Percentiles rank a stretch among this genome's conserved stretches.
Conservation (phyloP, 768 basidiomycete genomes). For the Strobilomyces dryophilus region DNA sequence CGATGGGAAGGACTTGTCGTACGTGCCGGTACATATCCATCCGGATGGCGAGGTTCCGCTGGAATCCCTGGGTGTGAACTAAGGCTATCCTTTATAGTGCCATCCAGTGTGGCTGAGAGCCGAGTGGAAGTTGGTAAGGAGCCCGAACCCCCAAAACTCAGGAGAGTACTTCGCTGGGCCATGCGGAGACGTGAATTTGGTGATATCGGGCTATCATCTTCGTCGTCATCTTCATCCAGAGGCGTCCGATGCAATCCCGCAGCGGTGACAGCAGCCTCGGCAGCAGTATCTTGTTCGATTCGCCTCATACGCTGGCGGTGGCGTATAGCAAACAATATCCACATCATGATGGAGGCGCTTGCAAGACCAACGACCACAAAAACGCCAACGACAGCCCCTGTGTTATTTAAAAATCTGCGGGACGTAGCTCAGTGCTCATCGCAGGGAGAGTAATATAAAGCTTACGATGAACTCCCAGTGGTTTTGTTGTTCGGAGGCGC, state of each 20-base stretch:
- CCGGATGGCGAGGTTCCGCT: constrained; percentile 17
- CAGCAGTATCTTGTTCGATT: constrained; percentile 65
- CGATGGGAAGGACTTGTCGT: constrained; percentile 45
- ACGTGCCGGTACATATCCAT: constrained; percentile 45
- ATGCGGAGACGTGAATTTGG: constrained; percentile 24
- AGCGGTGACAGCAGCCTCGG: constrained; percentile 70
- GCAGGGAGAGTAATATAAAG: background rate
- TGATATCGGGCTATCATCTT: constrained; percentile 29
- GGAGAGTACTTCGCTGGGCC: constrained; percentile 35
- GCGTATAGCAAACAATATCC: constrained; percentile 66
- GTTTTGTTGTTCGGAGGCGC: constrained; percentile 40
- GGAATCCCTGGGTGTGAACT: constrained; percentile 54
- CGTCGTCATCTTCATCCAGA: constrained; percentile 66
- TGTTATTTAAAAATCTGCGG: constrained; percentile 78
- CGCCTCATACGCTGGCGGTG: constrained; percentile 56
- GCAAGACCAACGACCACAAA: constrained; percentile 89
- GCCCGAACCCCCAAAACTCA: constrained; percentile 14
- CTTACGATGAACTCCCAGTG: constrained; percentile 46
- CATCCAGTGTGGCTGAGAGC: constrained; percentile 29
- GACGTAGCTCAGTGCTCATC: constrained; percentile 5
- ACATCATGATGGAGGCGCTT: constrained; percentile 60
- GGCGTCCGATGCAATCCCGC: constrained; percentile 66
- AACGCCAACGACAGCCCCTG: constrained; percentile 87
- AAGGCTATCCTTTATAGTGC: constrained; percentile 26
- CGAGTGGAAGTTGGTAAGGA: constrained; percentile 29